Base-by-base conservation (phyloP, 306 rosid genomes). In the Cucurbita maxima region DNA sequence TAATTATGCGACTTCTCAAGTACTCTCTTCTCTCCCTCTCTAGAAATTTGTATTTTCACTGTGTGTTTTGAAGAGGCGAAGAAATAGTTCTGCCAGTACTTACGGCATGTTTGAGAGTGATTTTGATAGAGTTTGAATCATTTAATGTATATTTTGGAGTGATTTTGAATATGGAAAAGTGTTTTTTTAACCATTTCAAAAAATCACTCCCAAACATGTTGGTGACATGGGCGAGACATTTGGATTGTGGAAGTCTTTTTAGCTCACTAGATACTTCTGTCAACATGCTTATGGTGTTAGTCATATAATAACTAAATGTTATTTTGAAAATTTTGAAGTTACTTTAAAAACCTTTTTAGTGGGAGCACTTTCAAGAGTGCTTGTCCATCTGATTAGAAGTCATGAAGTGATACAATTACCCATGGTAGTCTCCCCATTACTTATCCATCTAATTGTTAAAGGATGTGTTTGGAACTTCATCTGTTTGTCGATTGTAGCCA, bases 1-100 rank as follows among this genome's bases (percentile, higher is more conserved):
- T 78, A 80, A 25, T 76, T 90, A 91, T 82, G 44, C 92, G 55
- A 86, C 81, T 82, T 82, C 97, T 78, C 97, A 94, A 86, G 96
- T 91, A 89, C 75, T 34, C 53, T 55, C 79, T 76, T 76, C 71
- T 69, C 40, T 72, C 43, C 37, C 69, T 22, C 55, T 58, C 64
- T 73, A 30, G 34, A 30, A 30, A 30, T 30, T 30, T 53, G n/a
- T 52, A 73, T 53, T 41, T 72, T n/a, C 62, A 55, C 43, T 48
- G 4, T 69, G 74, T 34, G 58, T 25, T 47, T 12, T 48, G 54
- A 20, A 69, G 58, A 25, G 48, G 14, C 10, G 13, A 47, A 22
- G 43, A 48, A 19, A 38, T 40, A 68, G 55, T 45, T 44, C 8
- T 47, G 54, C 7, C 18, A 10, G n/a, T 14, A 16, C 48, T 30